phyloP scores from a whole-genome alignment of 768 basidiomycete genomes.

The Russula foetens region DNA sequence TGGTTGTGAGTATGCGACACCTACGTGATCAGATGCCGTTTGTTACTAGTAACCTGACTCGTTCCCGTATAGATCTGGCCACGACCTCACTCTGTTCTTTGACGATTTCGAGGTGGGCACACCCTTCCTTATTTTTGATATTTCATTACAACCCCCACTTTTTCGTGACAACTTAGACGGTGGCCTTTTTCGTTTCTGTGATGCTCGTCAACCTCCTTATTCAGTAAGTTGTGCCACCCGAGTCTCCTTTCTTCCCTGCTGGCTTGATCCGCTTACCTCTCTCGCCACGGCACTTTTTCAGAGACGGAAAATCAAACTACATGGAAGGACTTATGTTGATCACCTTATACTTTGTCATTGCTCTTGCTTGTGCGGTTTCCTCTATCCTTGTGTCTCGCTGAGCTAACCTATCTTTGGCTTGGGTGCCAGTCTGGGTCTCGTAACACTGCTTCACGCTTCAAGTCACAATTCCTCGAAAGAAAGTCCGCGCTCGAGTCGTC shows the following conservation, averaged over 20 bases:
- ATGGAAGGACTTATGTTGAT: slow-evolving; percentile 84
- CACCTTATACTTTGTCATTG: slow-evolving; percentile 73
- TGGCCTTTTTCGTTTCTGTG: slow-evolving; percentile 79
- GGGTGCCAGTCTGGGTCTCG: slow-evolving; percentile 36
- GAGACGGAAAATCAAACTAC: slow-evolving; percentile 83
- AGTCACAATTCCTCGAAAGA: no score
- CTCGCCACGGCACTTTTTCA: slow-evolving; percentile 17
- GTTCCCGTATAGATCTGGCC: slow-evolving; percentile 40
- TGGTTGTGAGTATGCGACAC: slow-evolving; percentile 55
- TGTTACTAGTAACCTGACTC: slow-evolving; percentile 9
- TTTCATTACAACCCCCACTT: not conserved
- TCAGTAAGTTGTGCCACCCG: slow-evolving; percentile 43
- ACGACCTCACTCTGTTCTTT: slow-evolving; percentile 76
- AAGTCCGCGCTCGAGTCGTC: no score
- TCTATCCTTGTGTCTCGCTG: not conserved
- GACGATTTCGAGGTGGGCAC: slow-evolving; percentile 67
- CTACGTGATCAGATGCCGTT: slow-evolving; percentile 4
- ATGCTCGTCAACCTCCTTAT: slow-evolving; percentile 81
- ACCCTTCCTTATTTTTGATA: not conserved
- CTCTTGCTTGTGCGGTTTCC: slow-evolving; percentile 59
- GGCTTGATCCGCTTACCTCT: not conserved
- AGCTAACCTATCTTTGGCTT: not conserved
- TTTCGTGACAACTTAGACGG: slow-evolving; percentile 41
- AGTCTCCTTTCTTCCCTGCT: not conserved
- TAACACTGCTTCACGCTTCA: slow-evolving; percentile 20